Evolutionary conservation across 345 rosid species (phyloP), one percentile per base, ranked within the genome.

Genomic region (Gossypium thurberi): DNA sequence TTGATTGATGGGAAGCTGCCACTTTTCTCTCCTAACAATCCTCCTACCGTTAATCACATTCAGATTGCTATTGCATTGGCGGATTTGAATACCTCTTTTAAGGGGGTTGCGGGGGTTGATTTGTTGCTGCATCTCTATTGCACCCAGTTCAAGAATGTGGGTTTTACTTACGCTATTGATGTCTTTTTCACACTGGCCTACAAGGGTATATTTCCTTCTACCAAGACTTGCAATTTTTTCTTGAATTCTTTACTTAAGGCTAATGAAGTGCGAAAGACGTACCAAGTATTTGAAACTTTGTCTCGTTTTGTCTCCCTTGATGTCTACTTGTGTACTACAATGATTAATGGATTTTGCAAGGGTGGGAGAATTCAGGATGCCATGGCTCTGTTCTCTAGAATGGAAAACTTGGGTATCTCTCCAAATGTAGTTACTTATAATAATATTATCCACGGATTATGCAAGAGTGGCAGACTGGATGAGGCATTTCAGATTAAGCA

Each of bases 391-490:
- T 89, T 90, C 68, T 59, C 78, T 0, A 79, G 76, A 63, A 90
- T 92, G 96, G 87, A 84, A 65, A 77, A 83, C 65, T 51, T 73
- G 72, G 86, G 92, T 65, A 65, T 82, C 43, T 51, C 81, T 74
- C 94, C 96, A 0, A 90, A 89, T 65, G 89, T 83, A 55, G 90
- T 87, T 70, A 84, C 96, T 3, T 92, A 82, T 51, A 92, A 92
- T 61, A 81, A 77, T 80, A 74, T 92, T n/a, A 89, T 92, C 33
- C 87, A 87, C 75, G 98, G 96, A 42, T 62, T 92, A 43, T 91
- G 90, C 80, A 84, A 82, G 85, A 80, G 69, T 40, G 87, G 92
- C 69, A 87, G 86, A 79, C 42, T 85, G 48, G 76, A 84, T 67
- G 93, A 88, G 70, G 94, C 90, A 17, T 79, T 86, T 64, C 74